phyloP scores from a whole-genome alignment of 1,284 basidiomycete species.

The Ustilago nuda region DNA sequence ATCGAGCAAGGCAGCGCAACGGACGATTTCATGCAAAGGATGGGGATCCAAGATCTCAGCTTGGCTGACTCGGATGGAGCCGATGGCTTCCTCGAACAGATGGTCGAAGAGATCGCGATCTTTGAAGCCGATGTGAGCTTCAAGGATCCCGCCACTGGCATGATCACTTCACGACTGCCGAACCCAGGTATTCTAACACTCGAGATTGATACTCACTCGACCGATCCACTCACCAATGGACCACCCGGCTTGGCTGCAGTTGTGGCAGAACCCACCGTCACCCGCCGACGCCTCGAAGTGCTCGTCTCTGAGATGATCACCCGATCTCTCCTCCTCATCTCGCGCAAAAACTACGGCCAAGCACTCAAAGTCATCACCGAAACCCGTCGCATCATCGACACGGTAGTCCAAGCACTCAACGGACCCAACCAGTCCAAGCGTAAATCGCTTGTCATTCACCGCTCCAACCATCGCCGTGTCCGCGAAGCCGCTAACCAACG shows the following conservation, averaged over 20 bases:
- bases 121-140: constrained; percentile 62
- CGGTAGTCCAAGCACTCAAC: constrained; percentile 57
- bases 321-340: constrained; percentile 60
- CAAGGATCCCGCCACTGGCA: constrained; percentile 53
- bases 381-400: constrained; percentile 64
- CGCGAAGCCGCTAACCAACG: constrained; percentile 53
- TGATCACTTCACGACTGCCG: constrained; percentile 42
- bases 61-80: constrained; percentile 46
- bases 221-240: constrained; percentile 54
- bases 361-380: constrained; percentile 59
- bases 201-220: constrained; percentile 58
- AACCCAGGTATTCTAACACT: constrained; percentile 57
- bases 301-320: constrained; percentile 66
- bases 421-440: constrained; percentile 38
- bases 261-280: constrained; percentile 60
- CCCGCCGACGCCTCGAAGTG: constrained; percentile 60
- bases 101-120: constrained; percentile 64
- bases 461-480: constrained; percentile 46
- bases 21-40: constrained; percentile 64
- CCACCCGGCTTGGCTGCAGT: constrained; percentile 52
- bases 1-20: constrained; percentile 62
- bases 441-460: constrained; percentile 26
- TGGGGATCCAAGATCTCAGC: constrained; percentile 60
- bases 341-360: constrained; percentile 59
- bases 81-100: constrained; percentile 49